Percentiles rank a stretch among this genome's conserved stretches.
Evolutionary conservation across 2,329 filamentous ascomycete species (phyloP).

Genomic region (Botrytis byssoidea): DNA sequence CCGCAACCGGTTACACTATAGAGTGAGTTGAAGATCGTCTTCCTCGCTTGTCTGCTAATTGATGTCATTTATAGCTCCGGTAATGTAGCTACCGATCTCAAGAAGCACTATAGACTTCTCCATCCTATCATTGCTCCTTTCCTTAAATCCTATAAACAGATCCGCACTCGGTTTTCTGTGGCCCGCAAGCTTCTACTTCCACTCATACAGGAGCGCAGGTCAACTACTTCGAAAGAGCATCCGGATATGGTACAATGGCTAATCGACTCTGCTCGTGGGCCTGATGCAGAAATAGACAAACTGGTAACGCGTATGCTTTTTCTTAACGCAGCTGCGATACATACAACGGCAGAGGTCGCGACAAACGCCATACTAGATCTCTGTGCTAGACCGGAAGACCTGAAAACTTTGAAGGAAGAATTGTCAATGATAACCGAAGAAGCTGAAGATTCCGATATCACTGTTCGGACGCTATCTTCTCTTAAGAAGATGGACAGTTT

Average conservation of each 20-base stretch:
- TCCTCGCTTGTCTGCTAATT: not conserved
- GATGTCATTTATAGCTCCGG: not conserved
- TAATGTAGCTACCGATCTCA: constrained; percentile 1
- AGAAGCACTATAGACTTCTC: constrained; percentile 1
- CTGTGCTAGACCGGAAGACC: constrained; percentile 48
- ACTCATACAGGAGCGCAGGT: constrained; percentile 2
- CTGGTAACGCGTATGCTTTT: constrained; percentile 9
- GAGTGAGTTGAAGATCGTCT: constrained; percentile 5
- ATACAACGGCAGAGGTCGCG: constrained; percentile 48
- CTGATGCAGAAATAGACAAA: constrained; percentile 4
- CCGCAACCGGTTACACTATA: constrained; percentile 27
- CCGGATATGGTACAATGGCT: constrained; percentile 22
- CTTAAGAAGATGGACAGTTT: not conserved
- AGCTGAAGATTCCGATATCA: not conserved
- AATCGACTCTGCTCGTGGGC: constrained; percentile 6
- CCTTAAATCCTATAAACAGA: constrained; percentile 7
- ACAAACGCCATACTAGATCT: constrained; percentile 55
- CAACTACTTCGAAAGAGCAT: not conserved
- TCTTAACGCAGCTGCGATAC: constrained; percentile 45
- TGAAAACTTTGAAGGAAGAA: constrained; percentile 31
- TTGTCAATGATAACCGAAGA: constrained; percentile 25
- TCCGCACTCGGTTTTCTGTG: not conserved
- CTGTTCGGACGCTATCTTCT: not conserved
- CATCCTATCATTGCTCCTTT: constrained; percentile 13
- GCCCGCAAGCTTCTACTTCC: constrained; percentile 8